Evolutionary conservation across 768 basidiomycete species (phyloP).

Genomic region (Lactarius psammicola): DNA sequence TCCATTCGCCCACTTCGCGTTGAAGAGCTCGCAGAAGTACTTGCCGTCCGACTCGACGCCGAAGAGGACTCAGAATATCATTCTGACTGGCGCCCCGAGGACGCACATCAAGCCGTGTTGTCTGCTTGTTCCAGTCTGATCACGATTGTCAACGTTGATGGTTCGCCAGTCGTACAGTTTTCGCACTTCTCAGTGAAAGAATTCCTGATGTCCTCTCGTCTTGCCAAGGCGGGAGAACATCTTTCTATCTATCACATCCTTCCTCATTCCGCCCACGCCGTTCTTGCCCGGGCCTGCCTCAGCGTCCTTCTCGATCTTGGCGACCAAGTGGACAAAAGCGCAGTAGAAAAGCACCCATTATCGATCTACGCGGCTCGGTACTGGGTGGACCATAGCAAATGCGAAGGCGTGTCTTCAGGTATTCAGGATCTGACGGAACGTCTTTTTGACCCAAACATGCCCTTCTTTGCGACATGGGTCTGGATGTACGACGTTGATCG

Average conservation of each 20-base stretch:
- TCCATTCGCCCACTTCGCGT: constrained; percentile 11
- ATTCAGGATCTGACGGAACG: background rate
- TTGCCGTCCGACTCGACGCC: background rate
- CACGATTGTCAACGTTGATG: background rate
- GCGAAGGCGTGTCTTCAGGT: background rate
- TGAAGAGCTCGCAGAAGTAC: constrained; percentile 14
- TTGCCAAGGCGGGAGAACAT: background rate
- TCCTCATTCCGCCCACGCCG: background rate
- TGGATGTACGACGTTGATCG: constrained; percentile 10
- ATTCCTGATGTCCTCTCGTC: constrained; percentile 16
- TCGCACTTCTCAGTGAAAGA: constrained; percentile 21
- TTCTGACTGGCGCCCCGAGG: background rate
- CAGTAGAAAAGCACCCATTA: background rate
- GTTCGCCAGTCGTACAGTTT: background rate
- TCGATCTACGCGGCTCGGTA: constrained; percentile 10
- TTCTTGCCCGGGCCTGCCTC: constrained; percentile 3
- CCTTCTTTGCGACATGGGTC: constrained; percentile 7
- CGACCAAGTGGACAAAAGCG: background rate
- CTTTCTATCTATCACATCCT: constrained; percentile 1
- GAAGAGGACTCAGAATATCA: background rate
- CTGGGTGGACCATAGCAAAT: constrained; percentile 5
- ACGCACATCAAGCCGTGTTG: background rate
- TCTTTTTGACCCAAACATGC: constrained; percentile 1
- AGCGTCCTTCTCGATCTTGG: constrained; percentile 9
- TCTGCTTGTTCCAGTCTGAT: background rate